These are phyloP conservation scores for Lachnellula arida DNA, from an alignment of 2,329 filamentous ascomycete species.

Conservation along the genomic window DNA sequence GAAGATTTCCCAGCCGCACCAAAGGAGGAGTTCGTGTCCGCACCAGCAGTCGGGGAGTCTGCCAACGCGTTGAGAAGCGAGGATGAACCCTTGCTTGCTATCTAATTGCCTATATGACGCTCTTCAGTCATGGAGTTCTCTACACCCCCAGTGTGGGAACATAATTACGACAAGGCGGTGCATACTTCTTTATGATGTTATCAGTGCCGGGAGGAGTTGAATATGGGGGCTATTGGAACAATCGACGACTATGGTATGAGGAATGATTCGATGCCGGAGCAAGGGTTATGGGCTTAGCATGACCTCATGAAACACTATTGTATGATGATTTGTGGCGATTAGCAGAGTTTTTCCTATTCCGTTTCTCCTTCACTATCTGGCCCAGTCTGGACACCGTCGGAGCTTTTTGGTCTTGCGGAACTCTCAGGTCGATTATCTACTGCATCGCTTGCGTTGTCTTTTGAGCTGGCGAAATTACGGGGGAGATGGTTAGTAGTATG, in stretches of 20 bases:
- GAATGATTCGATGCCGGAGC: constrained; percentile 15
- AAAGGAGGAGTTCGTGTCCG: constrained; percentile 29
- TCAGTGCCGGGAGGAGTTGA: background rate
- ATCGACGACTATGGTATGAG: constrained; percentile 15
- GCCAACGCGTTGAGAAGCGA: constrained; percentile 9
- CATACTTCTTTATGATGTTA: background rate
- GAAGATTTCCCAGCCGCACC: constrained; percentile 30
- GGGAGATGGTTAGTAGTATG: background rate
- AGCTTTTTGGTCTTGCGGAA: constrained; percentile 7
- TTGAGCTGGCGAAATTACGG: background rate
- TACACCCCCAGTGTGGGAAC: background rate
- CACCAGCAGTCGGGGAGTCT: constrained; percentile 11
- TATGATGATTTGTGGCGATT: constrained; percentile 21
- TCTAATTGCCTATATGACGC: constrained; percentile 14
- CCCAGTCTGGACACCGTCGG: background rate
- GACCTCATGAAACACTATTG: constrained; percentile 20
- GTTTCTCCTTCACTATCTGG: constrained; percentile 10
- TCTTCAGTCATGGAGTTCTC: background rate
- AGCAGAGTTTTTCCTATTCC: constrained; percentile 7
- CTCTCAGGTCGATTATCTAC: constrained; percentile 6
- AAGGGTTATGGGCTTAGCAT: constrained; percentile 20
- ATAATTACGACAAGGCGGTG: background rate
- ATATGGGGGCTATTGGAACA: constrained; percentile 7
- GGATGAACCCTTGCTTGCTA: constrained; percentile 25
- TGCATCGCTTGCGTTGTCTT: constrained; percentile 22